Evolutionary conservation across 169 alveolate species (phyloP).

Genomic region (Perkinsus chesapeaki): DNA sequence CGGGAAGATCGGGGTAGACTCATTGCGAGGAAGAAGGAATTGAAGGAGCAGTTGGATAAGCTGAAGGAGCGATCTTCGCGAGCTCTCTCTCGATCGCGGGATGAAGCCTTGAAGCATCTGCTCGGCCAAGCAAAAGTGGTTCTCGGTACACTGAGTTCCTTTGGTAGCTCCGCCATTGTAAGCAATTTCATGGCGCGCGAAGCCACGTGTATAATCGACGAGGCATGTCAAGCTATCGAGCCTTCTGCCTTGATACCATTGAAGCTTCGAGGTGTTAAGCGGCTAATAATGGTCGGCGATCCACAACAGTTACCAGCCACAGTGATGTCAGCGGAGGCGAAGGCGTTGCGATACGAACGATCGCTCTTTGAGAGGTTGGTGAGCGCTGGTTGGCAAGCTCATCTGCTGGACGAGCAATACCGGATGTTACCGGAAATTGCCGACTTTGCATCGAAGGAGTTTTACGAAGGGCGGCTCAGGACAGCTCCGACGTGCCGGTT

Average conservation of each 20-base stretch:
- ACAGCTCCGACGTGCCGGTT: slow-evolving; percentile 5
- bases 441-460: slow-evolving; percentile 76
- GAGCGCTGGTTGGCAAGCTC: slow-evolving; percentile 47
- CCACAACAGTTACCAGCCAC: slow-evolving; percentile 95
- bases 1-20: not conserved
- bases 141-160: not conserved
- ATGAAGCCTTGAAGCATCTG: not conserved
- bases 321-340: slow-evolving; percentile 70
- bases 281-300: slow-evolving; percentile 88
- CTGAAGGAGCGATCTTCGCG: not conserved
- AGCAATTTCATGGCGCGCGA: not conserved
- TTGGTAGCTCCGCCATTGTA: not conserved
- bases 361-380: slow-evolving; percentile 71
- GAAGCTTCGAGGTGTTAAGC: slow-evolving; percentile 42
- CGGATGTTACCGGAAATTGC: slow-evolving; percentile 90
- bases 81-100: not conserved
- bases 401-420: slow-evolving; percentile 73
- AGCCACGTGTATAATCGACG: slow-evolving; percentile 55
- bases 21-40: not conserved
- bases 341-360: slow-evolving; percentile 54
- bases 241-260: slow-evolving; percentile 39
- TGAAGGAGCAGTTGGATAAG: not conserved
- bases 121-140: not conserved
- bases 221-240: slow-evolving; percentile 76
- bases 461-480: slow-evolving; percentile 61